phyloP scores from a whole-genome alignment of 495 filamentous ascomycete species.

The Xylaria castorea region DNA sequence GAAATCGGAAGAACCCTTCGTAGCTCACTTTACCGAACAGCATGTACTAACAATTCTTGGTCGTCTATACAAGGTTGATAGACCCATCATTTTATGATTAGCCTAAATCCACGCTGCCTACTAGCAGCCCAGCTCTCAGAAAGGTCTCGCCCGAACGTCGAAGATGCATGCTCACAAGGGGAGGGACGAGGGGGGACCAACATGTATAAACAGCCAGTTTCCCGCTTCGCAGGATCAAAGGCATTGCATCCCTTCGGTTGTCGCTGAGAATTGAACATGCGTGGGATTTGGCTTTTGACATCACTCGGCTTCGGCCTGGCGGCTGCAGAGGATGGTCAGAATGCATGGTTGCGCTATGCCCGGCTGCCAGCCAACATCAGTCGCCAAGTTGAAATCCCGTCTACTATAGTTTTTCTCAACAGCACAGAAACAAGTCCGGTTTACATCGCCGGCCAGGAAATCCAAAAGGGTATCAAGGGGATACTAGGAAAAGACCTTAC shows the following conservation, averaged over 20 bases:
- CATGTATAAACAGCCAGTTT: slow-evolving; percentile 33
- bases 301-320: slow-evolving; percentile 39
- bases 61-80: slow-evolving; percentile 6
- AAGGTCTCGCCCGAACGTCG: background rate
- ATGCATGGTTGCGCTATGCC: slow-evolving; percentile 72
- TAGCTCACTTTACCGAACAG: slow-evolving; percentile 15
- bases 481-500: slow-evolving; percentile 57
- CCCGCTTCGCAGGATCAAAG: slow-evolving; percentile 7
- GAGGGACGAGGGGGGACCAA: too few relatives aligned
- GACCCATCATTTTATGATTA: slow-evolving; percentile 17
- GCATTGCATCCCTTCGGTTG: background rate
- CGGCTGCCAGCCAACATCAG: slow-evolving; percentile 51
- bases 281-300: slow-evolving; percentile 41
- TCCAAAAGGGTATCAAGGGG: slow-evolving; percentile 62
- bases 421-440: slow-evolving; percentile 59
- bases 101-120: slow-evolving; percentile 12
- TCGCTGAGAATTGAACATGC: slow-evolving; percentile 35
- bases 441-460: slow-evolving; percentile 63
- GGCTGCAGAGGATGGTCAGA: slow-evolving; percentile 63
- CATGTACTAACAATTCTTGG: background rate
- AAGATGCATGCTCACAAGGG: background rate
- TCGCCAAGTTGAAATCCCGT: slow-evolving; percentile 49
- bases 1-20: slow-evolving; percentile 21
- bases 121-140: background rate
- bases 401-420: slow-evolving; percentile 63